A percentile compares a stretch with the other conserved stretches of the same genome.
These are phyloP conservation scores for Colletotrichum higginsianum DNA, from an alignment of 2,329 filamentous ascomycete genomes.

Conservation along the genomic window DNA sequence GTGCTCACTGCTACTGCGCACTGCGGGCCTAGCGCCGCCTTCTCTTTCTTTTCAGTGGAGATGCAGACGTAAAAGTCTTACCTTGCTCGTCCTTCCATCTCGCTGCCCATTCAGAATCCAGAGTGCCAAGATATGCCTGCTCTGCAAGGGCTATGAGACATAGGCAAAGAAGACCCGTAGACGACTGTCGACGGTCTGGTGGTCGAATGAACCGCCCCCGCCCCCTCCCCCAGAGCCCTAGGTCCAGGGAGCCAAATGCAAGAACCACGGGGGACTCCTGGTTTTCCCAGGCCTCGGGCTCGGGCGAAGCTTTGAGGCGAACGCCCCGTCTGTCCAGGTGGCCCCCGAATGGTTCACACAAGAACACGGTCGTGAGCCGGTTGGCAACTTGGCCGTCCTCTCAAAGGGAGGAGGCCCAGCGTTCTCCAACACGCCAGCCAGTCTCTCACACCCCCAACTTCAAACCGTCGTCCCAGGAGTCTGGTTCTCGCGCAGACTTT, in stretches of 20 bases:
- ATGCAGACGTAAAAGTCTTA: neutral
- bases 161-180: neutral
- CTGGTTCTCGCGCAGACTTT: slow-evolving; percentile 32
- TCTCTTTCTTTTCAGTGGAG: slow-evolving; percentile 6
- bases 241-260: neutral
- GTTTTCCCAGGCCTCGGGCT: neutral
- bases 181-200: slow-evolving; percentile 4
- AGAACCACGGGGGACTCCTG: neutral
- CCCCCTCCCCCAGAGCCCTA: no score
- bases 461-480: slow-evolving; percentile 35
- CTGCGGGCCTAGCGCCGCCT: neutral
- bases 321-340: slow-evolving; percentile 19
- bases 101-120: neutral
- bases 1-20: neutral
- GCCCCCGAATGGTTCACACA: slow-evolving; percentile 10
- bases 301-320: slow-evolving; percentile 36
- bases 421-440: neutral
- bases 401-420: slow-evolving; percentile 1
- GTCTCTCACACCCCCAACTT: slow-evolving; percentile 1
- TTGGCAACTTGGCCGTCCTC: slow-evolving; percentile 10
- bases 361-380: neutral
- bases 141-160: slow-evolving; percentile 15
- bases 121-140: neutral
- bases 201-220: neutral
- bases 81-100: neutral